phyloP scores from a whole-genome alignment of 768 basidiomycete genomes.

The Nevesoporus exiguus region DNA sequence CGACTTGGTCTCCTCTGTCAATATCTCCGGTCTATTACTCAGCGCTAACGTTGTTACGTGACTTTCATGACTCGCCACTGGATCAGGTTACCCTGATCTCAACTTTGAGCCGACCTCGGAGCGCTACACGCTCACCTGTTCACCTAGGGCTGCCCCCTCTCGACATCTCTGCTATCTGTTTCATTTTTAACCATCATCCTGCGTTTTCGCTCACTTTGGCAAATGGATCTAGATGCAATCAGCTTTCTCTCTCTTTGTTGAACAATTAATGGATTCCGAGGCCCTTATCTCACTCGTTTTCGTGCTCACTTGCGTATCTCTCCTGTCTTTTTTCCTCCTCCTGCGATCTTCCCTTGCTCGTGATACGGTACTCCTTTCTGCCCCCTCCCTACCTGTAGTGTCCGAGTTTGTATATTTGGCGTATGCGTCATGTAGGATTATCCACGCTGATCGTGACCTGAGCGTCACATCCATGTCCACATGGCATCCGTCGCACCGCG shows the following conservation, averaged over 20 bases:
- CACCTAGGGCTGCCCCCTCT: background rate
- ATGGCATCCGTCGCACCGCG: too few relatives aligned
- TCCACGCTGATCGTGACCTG: background rate
- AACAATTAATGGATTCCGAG: background rate
- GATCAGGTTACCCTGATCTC: background rate
- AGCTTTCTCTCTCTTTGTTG: background rate
- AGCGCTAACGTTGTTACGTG: conserved; percentile 6
- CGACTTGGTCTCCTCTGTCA: conserved; percentile 9
- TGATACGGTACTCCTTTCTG: background rate
- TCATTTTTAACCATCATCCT: conserved; percentile 1
- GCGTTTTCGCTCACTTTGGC: background rate
- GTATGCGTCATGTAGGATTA: conserved; percentile 2
- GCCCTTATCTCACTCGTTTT: background rate
- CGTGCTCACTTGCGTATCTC: background rate
- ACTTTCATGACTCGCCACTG: conserved; percentile 1
- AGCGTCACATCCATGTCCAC: background rate
- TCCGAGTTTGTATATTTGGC: conserved; percentile 2
- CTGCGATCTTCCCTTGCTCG: background rate
- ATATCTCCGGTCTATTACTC: conserved; percentile 13
- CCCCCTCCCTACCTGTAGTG: conserved; percentile 3
- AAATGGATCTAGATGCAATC: conserved; percentile 15
- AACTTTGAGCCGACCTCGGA: too few relatives aligned
- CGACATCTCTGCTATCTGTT: background rate
- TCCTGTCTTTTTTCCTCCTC: background rate
- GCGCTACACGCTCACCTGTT: background rate